Base-by-base conservation (phyloP, 805 yeast genomes). In the Clavispora vitiphila region DNA sequence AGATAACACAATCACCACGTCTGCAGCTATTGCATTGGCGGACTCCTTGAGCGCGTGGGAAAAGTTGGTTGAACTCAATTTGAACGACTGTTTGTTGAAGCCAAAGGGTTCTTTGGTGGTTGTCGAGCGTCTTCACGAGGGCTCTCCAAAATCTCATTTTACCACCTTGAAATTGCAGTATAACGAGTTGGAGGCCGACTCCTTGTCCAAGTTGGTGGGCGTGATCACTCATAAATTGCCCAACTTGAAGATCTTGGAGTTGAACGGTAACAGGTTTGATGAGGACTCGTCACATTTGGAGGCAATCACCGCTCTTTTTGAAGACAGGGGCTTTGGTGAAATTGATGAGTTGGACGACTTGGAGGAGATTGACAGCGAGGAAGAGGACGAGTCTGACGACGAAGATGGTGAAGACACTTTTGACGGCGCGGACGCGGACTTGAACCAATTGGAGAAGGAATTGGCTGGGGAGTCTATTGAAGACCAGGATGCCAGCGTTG, bases 261-360 rank as follows among this genome's bases (percentile, higher is more conserved):
- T 93, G 50, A 91, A 93, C 58, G 99, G 99, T 59, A 93, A 93
- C 67, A 73, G 86, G 59, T 84, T 93, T 55, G 86, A 86, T 38
- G 98, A 93, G 62, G 98, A 91, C 50, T 80, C 86, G 32, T 84
- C 80, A 44, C 69, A 74, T 16, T 62, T 93, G 42, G 85, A 79
- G 41, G 63, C 67, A 39, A 77, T 91, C 49, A 72, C 62, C 37
- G 77, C 70, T 16, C 61, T 81, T 14, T 88, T 91, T 52, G 86
- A 77, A 42, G 76, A 72, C 30, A 78, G 88, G 56, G 93, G 90
- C 0, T 64, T 69, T 43, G 96, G 95, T 47, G 91, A 84, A 60
- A 69, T 93, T 25, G 96, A 91, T 55, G 99, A 93, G 59, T 73
- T 93, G 38, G 98, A 91, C 54, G 99, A 93, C 54, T 77, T 93